phyloP scores from a whole-genome alignment of 495 filamentous ascomycete genomes.

The Aspergillus sparsus region DNA sequence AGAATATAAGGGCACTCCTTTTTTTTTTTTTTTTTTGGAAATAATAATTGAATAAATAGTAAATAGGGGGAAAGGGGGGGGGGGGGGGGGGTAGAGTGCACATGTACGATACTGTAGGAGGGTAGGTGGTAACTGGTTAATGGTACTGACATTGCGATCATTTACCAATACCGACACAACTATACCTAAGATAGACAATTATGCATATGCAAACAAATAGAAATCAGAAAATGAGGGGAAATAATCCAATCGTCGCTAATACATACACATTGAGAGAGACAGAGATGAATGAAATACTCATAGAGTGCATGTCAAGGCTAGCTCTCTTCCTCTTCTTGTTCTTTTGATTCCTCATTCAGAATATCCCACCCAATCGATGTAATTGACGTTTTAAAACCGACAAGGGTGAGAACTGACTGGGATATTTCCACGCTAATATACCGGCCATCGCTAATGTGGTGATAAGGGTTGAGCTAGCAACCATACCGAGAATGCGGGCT shows the following conservation, averaged over 20 bases:
- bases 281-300: background rate
- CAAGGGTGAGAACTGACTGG: conserved; percentile 19
- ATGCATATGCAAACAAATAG: background rate
- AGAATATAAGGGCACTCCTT: background rate
- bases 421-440: conserved; percentile 37
- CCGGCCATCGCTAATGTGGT: conserved; percentile 29
- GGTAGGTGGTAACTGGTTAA: background rate
- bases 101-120: background rate
- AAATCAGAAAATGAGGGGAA: background rate
- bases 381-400: conserved; percentile 11
- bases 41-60: too few relatives aligned
- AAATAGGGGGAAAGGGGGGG: too few relatives aligned
- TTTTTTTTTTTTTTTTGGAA: too few relatives aligned
- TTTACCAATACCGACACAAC: background rate
- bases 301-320: background rate
- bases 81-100: too few relatives aligned
- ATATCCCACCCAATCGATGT: conserved; percentile 7
- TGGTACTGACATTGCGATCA: background rate
- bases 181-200: background rate
- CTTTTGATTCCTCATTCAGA: conserved; percentile 2
- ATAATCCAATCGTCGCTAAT: background rate
- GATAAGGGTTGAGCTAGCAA: conserved; percentile 33
- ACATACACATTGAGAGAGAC: background rate
- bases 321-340: background rate
- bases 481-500: conserved; percentile 55